Conservation (phyloP, 257 asterid genomes). For the Thymus quinquecostatus region DNA sequence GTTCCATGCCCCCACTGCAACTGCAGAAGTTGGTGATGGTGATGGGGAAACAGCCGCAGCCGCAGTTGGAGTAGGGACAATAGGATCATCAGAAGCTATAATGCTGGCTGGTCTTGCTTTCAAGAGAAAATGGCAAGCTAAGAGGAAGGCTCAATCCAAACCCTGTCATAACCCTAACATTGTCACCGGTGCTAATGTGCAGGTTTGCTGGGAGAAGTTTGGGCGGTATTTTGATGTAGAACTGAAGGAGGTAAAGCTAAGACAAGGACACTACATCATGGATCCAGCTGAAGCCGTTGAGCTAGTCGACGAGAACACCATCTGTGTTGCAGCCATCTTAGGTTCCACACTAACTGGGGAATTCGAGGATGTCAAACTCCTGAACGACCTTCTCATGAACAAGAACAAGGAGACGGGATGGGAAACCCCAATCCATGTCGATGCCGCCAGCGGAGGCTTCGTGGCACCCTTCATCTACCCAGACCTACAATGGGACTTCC, state of each 20-base stretch:
- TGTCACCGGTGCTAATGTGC: slow-evolving; percentile 77
- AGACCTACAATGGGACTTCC: slow-evolving; percentile 84
- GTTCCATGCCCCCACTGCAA: slow-evolving; percentile 55
- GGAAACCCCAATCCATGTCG: slow-evolving; percentile 81
- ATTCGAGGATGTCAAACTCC: slow-evolving; percentile 79
- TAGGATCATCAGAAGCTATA: slow-evolving; percentile 86
- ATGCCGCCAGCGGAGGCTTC: slow-evolving; percentile 92
- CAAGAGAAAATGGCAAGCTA: slow-evolving; percentile 79
- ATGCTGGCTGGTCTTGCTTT: slow-evolving; percentile 93
- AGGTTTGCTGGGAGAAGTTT: slow-evolving; percentile 90
- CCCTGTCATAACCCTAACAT: slow-evolving; percentile 67
- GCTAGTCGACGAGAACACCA: slow-evolving; percentile 78
- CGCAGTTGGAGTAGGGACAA: slow-evolving; percentile 79
- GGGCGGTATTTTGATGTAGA: slow-evolving; percentile 84
- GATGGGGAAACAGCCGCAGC: slow-evolving; percentile 40
- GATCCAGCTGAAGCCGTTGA: slow-evolving; percentile 70
- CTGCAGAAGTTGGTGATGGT: slow-evolving; percentile 28
- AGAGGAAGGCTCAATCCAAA: slow-evolving; percentile 59
- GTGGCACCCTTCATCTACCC: slow-evolving; percentile 74
- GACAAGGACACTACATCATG: slow-evolving; percentile 72
- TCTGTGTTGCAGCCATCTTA: slow-evolving; percentile 76
- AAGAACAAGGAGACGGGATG: slow-evolving; percentile 73
- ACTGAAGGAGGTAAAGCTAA: slow-evolving; percentile 70
- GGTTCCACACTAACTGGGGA: slow-evolving; percentile 83
- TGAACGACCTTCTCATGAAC: slow-evolving; percentile 52